Base-by-base conservation (phyloP, 2,329 filamentous ascomycete genomes). In the Fusarium temperatum region DNA sequence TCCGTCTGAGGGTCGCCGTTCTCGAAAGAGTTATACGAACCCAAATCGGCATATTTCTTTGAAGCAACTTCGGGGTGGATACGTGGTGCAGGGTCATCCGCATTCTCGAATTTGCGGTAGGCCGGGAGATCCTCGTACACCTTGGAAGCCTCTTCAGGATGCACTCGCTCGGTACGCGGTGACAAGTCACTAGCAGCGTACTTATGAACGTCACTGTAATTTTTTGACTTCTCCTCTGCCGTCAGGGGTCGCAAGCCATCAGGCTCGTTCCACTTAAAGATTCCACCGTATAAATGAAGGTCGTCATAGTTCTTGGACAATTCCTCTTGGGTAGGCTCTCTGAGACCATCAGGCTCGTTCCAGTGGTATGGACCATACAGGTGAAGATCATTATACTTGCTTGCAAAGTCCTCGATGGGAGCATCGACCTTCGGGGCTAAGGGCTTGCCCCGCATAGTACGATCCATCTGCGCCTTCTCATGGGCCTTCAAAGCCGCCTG, bases 301-400 rank as follows among this genome's bases (percentile, higher is more conserved):
- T 85, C 82, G 3, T 84, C 80, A 59, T 86, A 86, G 6, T 82
- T 73, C 63, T 81, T 81, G 8, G 83, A 80, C 22, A 79, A 70
- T 38, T 83, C 82, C 61, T 81, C 82, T 10, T 79, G 77, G 4
- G 79, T 80, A 56, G 78, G 73, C 24, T 78, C 69, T 18, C 77
- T 74, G 41, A 83, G 81, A 42, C 85, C 85, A 70, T 87, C 79
- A 1, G 81, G 80, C 56, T 84, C 82, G 22, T 83, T 83, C 80
- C 82, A 83, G 20, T 72, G 73, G 17, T 81, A 78, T 8, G 83
- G 80, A 3, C 78, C 79, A 66, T 85, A 86, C 44, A 83, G 78
- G 63, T 81, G 72, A 51, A 88, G 76, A 54, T 88, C 86, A 6
- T 85, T 79, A 63, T 86, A 84, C 59, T 82, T 77, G 38, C 77